These are phyloP conservation scores for Penicillium sumatraense DNA, from an alignment of 2,329 filamentous ascomycete species.

Conservation along the genomic window DNA sequence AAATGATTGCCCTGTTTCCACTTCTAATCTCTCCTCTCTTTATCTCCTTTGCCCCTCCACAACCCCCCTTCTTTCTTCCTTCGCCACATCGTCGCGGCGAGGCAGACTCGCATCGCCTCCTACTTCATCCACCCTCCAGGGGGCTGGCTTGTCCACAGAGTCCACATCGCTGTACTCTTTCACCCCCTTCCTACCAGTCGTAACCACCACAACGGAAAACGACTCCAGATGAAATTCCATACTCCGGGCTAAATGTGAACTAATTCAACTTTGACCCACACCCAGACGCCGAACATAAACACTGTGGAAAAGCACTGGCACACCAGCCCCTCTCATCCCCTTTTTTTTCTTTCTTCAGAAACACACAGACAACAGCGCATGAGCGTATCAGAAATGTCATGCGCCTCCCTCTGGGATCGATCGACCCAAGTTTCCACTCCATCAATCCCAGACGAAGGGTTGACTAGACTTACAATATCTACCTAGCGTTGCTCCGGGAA, in stretches of 20 bases:
- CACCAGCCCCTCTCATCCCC: not conserved
- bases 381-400: slow-evolving; percentile 11
- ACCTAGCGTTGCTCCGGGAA: slow-evolving; percentile 1
- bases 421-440: not conserved
- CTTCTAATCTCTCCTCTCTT: not conserved
- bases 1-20: not conserved
- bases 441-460: not conserved
- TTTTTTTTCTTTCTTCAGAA: too few species aligned
- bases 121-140: not conserved
- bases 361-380: slow-evolving; percentile 8
- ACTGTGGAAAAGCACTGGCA: not conserved
- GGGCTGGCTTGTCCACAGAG: not conserved
- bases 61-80: not conserved
- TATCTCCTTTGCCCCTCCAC: not conserved
- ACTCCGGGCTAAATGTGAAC: not conserved
- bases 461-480: slow-evolving; percentile 5
- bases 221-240: not conserved
- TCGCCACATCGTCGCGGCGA: not conserved
- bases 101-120: not conserved
- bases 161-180: not conserved
- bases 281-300: slow-evolving; percentile 13
- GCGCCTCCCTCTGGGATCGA: slow-evolving; percentile 2
- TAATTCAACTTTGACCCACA: slow-evolving; percentile 12
- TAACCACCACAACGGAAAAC: not conserved
- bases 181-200: not conserved